Conservation (phyloP, 192 early-diverging fungal species). For the Helicostylum pulchrum region DNA sequence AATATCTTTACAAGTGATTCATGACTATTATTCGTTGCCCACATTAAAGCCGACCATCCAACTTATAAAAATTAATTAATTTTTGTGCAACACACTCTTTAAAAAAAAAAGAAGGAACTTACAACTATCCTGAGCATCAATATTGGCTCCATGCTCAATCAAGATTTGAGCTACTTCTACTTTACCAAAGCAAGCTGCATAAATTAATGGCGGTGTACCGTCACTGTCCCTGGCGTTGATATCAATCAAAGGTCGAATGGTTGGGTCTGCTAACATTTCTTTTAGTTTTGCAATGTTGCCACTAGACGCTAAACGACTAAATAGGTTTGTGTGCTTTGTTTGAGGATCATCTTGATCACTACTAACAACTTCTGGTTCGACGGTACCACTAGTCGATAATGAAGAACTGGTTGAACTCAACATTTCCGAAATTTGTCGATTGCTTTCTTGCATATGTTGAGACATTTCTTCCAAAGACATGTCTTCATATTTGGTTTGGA, state of each 20-base stretch:
- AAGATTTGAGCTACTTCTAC: conserved; percentile 67
- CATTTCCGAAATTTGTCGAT: conserved; percentile 30
- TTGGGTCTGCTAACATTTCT: conserved; percentile 18
- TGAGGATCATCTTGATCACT: neutral
- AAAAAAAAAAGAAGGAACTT: conserved; percentile 9
- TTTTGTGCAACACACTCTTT: conserved; percentile 12
- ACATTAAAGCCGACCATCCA: conserved; percentile 91
- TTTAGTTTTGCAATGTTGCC: conserved; percentile 48
- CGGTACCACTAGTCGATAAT: neutral
- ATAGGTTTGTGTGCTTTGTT: conserved; percentile 52
- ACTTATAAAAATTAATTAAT: conserved; percentile 28
- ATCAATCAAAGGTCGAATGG: conserved; percentile 55
- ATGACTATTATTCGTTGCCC: conserved; percentile 85
- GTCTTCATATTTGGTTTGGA: conserved; percentile 30
- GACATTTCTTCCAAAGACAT: conserved; percentile 39
- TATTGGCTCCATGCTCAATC: conserved; percentile 67
- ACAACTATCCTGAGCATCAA: conserved; percentile 66
- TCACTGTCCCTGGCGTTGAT: conserved; percentile 82
- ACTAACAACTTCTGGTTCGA: neutral
- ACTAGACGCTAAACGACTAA: conserved; percentile 66
- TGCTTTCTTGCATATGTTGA: conserved; percentile 30
- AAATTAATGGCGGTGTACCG: conserved; percentile 83
- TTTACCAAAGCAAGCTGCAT: conserved; percentile 87
- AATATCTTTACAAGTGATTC: conserved; percentile 70
- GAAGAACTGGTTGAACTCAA: conserved; percentile 13